These are phyloP conservation scores for Cucurbita argyrosperma DNA, from an alignment of 306 rosid genomes.

Conservation along the genomic window DNA sequence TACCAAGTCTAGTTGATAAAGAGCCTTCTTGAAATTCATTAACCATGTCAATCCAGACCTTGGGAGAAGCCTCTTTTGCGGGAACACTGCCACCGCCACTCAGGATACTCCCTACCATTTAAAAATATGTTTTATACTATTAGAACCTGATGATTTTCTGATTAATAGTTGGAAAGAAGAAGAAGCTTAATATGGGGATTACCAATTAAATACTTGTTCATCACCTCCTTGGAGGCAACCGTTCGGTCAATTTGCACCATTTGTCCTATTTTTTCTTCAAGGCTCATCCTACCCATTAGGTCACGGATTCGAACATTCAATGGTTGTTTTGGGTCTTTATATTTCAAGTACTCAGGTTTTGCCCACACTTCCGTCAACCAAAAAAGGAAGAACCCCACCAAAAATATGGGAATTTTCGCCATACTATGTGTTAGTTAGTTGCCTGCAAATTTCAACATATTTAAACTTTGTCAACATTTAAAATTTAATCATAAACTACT, in stretches of 20 bases:
- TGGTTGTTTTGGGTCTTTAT: not conserved
- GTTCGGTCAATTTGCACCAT: conserved; percentile 2
- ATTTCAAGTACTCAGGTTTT: not conserved
- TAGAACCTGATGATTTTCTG: not conserved
- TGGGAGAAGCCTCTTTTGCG: conserved; percentile 11
- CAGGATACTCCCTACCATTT: conserved; percentile 22
- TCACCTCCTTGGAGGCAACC: not conserved
- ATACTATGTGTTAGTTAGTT: not conserved
- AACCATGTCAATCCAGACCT: conserved; percentile 23
- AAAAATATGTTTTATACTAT: not conserved
- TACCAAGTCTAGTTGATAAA: conserved; percentile 23
- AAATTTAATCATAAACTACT: no score
- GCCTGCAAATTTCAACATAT: not conserved
- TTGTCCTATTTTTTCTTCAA: not conserved
- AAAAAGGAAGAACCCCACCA: not conserved
- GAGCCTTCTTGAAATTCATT: conserved; percentile 18
- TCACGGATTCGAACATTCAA: not conserved
- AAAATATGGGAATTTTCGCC: not conserved
- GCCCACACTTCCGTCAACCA: not conserved
- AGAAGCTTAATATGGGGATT: not conserved
- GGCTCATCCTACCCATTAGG: not conserved
- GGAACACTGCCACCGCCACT: conserved; percentile 28
- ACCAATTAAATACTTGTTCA: conserved; percentile 1
- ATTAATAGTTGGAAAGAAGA: not conserved
- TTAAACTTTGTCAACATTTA: not conserved